phyloP scores from a whole-genome alignment of 2,329 filamentous ascomycete species.

The Pyrenophora seminiperda region DNA sequence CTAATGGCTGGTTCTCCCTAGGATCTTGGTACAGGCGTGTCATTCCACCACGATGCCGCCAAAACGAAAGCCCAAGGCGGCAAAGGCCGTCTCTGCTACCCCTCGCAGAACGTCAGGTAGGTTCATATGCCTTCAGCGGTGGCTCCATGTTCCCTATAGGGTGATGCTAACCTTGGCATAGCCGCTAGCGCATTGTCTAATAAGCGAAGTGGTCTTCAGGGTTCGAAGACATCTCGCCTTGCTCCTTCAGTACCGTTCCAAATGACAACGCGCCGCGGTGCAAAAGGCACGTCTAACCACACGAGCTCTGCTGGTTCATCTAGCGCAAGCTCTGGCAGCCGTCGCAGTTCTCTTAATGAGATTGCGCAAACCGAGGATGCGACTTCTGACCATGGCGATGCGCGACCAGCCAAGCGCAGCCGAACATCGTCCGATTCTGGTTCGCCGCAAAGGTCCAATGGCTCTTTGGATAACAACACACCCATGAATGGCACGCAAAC shows the following conservation, averaged over 20 bases:
- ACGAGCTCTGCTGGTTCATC: slow-evolving; percentile 44
- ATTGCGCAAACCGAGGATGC: slow-evolving; percentile 37
- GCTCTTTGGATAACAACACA: slow-evolving; percentile 37
- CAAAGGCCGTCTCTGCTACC: slow-evolving; percentile 22
- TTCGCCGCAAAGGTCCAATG: slow-evolving; percentile 41
- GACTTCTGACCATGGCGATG: slow-evolving; percentile 41
- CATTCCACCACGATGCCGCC: slow-evolving; percentile 37
- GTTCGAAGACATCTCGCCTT: slow-evolving; percentile 47
- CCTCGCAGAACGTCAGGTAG: slow-evolving; percentile 29
- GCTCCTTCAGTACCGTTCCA: slow-evolving; percentile 55
- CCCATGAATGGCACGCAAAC: slow-evolving; percentile 38
- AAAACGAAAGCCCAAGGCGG: slow-evolving; percentile 39
- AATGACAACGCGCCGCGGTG: slow-evolving; percentile 56
- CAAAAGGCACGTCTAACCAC: slow-evolving; percentile 46
- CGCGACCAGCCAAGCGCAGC: slow-evolving; percentile 46
- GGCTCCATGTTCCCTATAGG: slow-evolving; percentile 23
- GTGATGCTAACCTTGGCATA: slow-evolving; percentile 46
- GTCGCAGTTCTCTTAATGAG: slow-evolving; percentile 48
- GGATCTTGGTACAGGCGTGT: slow-evolving; percentile 6
- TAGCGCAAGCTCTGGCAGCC: slow-evolving; percentile 44
- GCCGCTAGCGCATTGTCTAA: slow-evolving; percentile 41
- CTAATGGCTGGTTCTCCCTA: slow-evolving; percentile 25
- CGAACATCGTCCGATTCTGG: slow-evolving; percentile 47
- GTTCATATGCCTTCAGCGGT: slow-evolving; percentile 17
- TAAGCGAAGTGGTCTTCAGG: slow-evolving; percentile 46